Conservation (phyloP, 2,329 filamentous ascomycete species). For the Fusarium sarcochroum region DNA sequence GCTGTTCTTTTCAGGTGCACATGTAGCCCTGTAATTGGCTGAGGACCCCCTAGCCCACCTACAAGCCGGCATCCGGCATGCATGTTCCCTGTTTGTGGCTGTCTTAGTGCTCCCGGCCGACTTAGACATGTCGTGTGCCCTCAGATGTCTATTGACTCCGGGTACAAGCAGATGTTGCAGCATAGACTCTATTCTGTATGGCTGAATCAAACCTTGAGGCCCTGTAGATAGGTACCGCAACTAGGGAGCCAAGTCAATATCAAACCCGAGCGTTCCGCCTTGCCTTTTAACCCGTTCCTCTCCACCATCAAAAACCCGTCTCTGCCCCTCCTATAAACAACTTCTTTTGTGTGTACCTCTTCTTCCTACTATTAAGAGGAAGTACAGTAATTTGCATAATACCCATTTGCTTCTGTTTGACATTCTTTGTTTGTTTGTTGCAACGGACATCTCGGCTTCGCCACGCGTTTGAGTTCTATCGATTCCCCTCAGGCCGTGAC, state of each 20-base stretch:
- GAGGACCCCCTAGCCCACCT: not conserved
- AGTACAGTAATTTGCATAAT: slow-evolving; percentile 3
- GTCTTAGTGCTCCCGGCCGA: slow-evolving; percentile 21
- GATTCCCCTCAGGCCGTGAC: not conserved
- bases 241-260: slow-evolving; percentile 12
- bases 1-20: slow-evolving; percentile 19
- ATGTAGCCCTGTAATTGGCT: slow-evolving; percentile 16
- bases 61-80: slow-evolving; percentile 35
- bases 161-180: slow-evolving; percentile 13
- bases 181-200: not conserved
- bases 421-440: not conserved
- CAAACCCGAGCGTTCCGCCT: slow-evolving; percentile 30
- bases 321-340: slow-evolving; percentile 2
- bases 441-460: not conserved
- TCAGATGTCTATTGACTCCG: slow-evolving; percentile 20
- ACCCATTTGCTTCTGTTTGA: not conserved
- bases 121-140: slow-evolving; percentile 38
- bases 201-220: slow-evolving; percentile 7
- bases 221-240: slow-evolving; percentile 12
- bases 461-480: no score
- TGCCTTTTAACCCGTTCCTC: not conserved
- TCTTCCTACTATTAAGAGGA: not conserved
- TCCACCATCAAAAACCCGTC: slow-evolving; percentile 29
- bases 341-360: not conserved
- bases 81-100: slow-evolving; percentile 26